Conservation (phyloP, 768 basidiomycete species). For the Leccinum olivaceopallidum region DNA sequence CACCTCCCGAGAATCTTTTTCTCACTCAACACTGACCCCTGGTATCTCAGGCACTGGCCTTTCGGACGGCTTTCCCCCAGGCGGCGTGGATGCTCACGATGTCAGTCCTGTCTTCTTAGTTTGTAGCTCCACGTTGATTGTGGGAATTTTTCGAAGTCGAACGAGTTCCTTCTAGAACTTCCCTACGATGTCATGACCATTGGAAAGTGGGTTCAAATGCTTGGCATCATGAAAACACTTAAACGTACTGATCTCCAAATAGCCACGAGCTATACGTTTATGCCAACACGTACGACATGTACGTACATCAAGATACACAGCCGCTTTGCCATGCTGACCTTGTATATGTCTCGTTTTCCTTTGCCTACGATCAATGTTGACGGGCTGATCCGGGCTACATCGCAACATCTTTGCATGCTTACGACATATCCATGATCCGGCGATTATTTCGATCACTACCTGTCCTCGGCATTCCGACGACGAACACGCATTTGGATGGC, state of each 20-base stretch:
- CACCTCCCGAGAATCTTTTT: not conserved
- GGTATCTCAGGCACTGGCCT: conserved; percentile 63
- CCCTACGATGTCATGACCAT: conserved; percentile 84
- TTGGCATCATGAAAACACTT: not conserved
- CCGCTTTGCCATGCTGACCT: conserved; percentile 5
- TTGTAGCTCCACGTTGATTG: not conserved
- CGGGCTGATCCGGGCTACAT: not conserved
- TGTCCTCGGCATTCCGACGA: not conserved
- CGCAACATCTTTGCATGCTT: not conserved
- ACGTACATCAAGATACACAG: conserved; percentile 9
- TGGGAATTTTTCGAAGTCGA: not conserved
- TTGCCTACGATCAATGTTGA: not conserved
- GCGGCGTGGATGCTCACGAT: conserved; percentile 62
- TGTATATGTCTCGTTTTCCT: not conserved
- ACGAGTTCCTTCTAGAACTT: conserved; percentile 54
- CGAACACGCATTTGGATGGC: not conserved
- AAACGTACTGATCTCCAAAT: not conserved
- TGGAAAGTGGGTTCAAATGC: conserved; percentile 63
- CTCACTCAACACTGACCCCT: not conserved
- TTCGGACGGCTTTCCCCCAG: conserved; percentile 67
- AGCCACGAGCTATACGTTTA: conserved; percentile 86
- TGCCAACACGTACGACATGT: conserved; percentile 67
- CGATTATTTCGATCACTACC: conserved; percentile 1
- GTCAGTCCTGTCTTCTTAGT: conserved; percentile 37
- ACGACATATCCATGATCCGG: not conserved